Evolutionary conservation across 306 rosid genomes (phyloP), one percentile per base, ranked within the genome.

Genomic region (Glycine soja): DNA sequence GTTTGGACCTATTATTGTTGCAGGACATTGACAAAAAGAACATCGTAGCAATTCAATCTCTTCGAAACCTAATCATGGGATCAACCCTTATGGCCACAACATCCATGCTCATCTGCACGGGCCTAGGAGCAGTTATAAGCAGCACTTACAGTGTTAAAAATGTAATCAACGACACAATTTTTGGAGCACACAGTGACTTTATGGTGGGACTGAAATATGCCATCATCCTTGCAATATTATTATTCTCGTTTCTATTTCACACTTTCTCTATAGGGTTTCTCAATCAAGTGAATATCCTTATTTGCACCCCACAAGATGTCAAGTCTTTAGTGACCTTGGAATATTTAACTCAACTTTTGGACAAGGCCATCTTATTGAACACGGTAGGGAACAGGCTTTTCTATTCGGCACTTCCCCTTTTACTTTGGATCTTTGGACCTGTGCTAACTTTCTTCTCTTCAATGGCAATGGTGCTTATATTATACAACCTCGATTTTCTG

Each of bases 381-480:
- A 8, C 89, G 0, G 83, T 87, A 10, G 98, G 98, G 1, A 91
- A 92, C 76, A 86, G 97, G 77, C 85, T 94, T 56, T 90, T 91
- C 83, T 89, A 87, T 54, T 51, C 82, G 0, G 97, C 90, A 16
- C 74, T 94, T 9, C 86, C 94, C 4, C 69, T 94, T 58, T 45
- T 89, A 57, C 92, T 94, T 30, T 94, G 98, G 95, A 88, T 94
- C 10, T 94, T 94, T 40, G 98, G 98, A 6, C 98, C 98, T 0
- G 84, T 92, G 11, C 47, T 90, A 13, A 90, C 92, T 30, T 91
- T 94, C 43, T 40, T 92, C 11, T 88, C 90, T 86, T 92, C 88
- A 15, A 47, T 66, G 0, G 72, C 86, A 0, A 67, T 88, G 91
- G 89, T 94, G 5, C 67, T 88, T 6, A 65, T 90, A 70, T 89